These are phyloP conservation scores for Athelia psychrophila DNA, from an alignment of 1,284 basidiomycete species.

Conservation along the genomic window DNA sequence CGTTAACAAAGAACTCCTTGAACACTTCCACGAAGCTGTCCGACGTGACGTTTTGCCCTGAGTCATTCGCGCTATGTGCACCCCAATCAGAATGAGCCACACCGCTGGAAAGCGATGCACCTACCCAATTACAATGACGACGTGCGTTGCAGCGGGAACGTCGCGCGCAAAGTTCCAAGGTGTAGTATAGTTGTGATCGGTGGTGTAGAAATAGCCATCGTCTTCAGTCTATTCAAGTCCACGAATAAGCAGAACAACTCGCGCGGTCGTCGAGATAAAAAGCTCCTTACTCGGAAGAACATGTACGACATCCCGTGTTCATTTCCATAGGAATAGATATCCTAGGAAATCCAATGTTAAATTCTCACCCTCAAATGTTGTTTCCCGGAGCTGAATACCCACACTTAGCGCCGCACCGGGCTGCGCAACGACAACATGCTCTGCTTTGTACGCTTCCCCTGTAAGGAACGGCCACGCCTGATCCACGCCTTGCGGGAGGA, in stretches of 20 bases:
- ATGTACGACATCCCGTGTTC: slow-evolving; percentile 50
- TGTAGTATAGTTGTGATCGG: slow-evolving; percentile 58
- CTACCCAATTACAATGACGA: slow-evolving; percentile 55
- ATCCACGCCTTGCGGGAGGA: slow-evolving; percentile 47
- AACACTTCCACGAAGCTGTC: slow-evolving; percentile 44
- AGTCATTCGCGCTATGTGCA: slow-evolving; percentile 39
- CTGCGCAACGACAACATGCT: slow-evolving; percentile 48
- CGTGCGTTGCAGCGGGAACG: slow-evolving; percentile 42
- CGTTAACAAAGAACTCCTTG: slow-evolving; percentile 38
- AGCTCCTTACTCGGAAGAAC: slow-evolving; percentile 34
- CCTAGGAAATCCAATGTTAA: slow-evolving; percentile 25
- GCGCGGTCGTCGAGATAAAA: too few species aligned
- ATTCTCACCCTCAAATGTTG: too few species aligned
- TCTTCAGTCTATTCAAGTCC: slow-evolving; percentile 47
- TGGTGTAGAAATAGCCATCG: slow-evolving; percentile 49
- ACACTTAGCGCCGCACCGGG: slow-evolving; percentile 51
- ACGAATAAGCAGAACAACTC: not conserved
- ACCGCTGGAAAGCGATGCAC: slow-evolving; percentile 7
- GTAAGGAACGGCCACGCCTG: slow-evolving; percentile 58
- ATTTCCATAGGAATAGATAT: slow-evolving; percentile 56
- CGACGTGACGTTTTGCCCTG: slow-evolving; percentile 41
- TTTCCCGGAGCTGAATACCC: slow-evolving; percentile 8
- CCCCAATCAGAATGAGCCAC: not conserved
- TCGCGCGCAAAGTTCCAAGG: slow-evolving; percentile 54
- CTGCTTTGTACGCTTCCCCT: slow-evolving; percentile 50